Base-by-base conservation (phyloP, 208 protist genomes). In the Acanthamoeba rhysodes region DNA sequence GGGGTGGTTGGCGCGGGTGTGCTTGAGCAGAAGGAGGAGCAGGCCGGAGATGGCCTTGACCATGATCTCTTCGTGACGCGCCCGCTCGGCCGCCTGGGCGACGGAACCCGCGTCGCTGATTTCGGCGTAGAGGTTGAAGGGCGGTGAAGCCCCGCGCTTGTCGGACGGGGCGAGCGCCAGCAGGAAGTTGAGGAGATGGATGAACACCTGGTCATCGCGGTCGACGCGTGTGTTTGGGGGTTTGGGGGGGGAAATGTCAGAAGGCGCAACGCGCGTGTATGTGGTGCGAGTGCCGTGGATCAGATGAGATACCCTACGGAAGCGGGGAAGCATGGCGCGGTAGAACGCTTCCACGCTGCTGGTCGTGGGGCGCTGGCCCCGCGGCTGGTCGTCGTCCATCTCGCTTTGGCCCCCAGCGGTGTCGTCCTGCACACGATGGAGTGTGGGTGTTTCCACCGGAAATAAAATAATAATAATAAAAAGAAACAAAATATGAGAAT, bases 151-250 rank as follows among this genome's bases (percentile, higher is more conserved):
- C 24, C 22, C 59, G 32, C 87, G 53, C 68, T 94, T 84, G 41
- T 59, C 90, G 6, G 72, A 78, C 41, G 90, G 90, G 8, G 90
- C 90, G 27, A 94, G 5, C 24, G 90, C 45, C 68, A 94, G 29
- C 68, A 94, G 55, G 53, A 94, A 94, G 68, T 94, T 94, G 20
- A 94, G 72, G 6, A 94, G n/a, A 24, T 94, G 90, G 24, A 94
- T 94, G 48, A 94, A 85, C n/a, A 94, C 29, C 70, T 84, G 41
- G 10, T 7, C 22, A 9, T 4, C 7, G 10, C 29, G 66, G 22
- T 9, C 66, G 22, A 70, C 12, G 22, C 64, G n/a, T 29, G 24
- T 27, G n/a, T 70, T 22, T 4, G 37, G 4, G 37, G 1, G 37
- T 41, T 41, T 41, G 37, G 37, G 37, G 37, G 4, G 37, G 37